Evolutionary conservation across 495 filamentous ascomycete genomes (phyloP), one percentile per base, ranked within the genome.

Genomic region (Xylaria nigripes): DNA sequence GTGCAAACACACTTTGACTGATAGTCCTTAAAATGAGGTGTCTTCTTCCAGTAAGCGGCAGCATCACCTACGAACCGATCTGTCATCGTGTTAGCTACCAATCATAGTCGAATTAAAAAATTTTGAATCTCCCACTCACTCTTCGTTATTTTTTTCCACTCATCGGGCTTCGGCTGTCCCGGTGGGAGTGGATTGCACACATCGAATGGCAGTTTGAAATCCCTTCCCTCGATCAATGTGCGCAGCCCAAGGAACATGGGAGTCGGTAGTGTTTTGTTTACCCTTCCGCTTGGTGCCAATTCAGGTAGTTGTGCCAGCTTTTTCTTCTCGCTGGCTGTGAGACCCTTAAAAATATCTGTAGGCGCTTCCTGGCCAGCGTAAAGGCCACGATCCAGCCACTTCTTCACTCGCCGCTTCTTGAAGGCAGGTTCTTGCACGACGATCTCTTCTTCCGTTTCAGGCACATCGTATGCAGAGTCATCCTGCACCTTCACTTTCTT

Each of bases 51-150:
- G 55, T 86, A 75, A 12, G 82, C 79, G n/a, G 76, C 79, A 25
- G 93, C 88, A 60, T 96, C 89, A 23, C 93, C 93, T 51, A 96
- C 82, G 60, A 97, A 95, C 22, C 90, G 86, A 71, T 95, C 90
- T 95, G 60, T 24, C 21, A 42, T 25, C 12, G 42, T 4, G 57
- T 42, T 32, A 51, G 25, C 58, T 55, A 56, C 38, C 40, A 42
- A 25, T 3, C 25, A 6, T 13, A 15, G 4, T 21, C 13, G n/a
- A 18, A 64, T 59, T 55, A 45, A 0, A 0, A 40, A 41, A 51
- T 43, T 6, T 30, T 23, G 24, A 19, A 19, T 45, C 44, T 34
- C 16, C 5, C 36, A 61, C 64, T 62, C 19, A 95, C 90, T 98
- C 63, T 86, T 92, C 51, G 89, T 89, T 34, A 88, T 85, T 66